These are phyloP conservation scores for Yarrowia sp. DNA, from an alignment of 805 yeast genomes.

Conservation along the genomic window DNA sequence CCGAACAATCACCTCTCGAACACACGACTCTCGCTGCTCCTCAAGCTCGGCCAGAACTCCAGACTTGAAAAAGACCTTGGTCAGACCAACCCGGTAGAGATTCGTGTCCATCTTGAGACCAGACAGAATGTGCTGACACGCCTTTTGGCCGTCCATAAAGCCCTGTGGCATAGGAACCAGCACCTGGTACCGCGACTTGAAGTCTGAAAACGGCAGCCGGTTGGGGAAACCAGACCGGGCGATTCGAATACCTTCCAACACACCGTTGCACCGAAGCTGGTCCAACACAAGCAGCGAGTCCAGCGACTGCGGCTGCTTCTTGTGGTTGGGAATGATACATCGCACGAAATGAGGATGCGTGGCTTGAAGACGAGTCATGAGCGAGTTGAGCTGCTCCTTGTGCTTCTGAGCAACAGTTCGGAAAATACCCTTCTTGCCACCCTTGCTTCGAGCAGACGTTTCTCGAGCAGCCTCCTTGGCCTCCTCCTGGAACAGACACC, in stretches of 20 bases:
- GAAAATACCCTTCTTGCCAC: slow-evolving; percentile 45
- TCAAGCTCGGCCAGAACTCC: slow-evolving; percentile 79
- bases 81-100: slow-evolving; percentile 63
- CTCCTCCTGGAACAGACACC: slow-evolving; percentile 49
- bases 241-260: slow-evolving; percentile 92
- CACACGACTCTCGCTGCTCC: slow-evolving; percentile 62
- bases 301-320: slow-evolving; percentile 65
- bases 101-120: slow-evolving; percentile 58
- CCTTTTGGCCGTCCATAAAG: slow-evolving; percentile 53
- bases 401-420: slow-evolving; percentile 86
- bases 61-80: slow-evolving; percentile 70
- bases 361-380: slow-evolving; percentile 66
- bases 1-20: slow-evolving; percentile 52
- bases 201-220: slow-evolving; percentile 77
- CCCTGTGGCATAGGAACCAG: slow-evolving; percentile 48
- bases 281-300: slow-evolving; percentile 75
- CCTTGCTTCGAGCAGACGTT: slow-evolving; percentile 34
- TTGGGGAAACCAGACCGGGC: slow-evolving; percentile 98
- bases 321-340: slow-evolving; percentile 86
- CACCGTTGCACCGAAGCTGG: slow-evolving; percentile 95
- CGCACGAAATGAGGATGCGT: slow-evolving; percentile 97
- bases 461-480: slow-evolving; percentile 31
- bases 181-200: slow-evolving; percentile 70
- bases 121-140: slow-evolving; percentile 64
- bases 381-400: slow-evolving; percentile 70